These are phyloP conservation scores for Aristolochia californica DNA, from an alignment of 164 flowering plant genomes.

Conservation along the genomic window DNA sequence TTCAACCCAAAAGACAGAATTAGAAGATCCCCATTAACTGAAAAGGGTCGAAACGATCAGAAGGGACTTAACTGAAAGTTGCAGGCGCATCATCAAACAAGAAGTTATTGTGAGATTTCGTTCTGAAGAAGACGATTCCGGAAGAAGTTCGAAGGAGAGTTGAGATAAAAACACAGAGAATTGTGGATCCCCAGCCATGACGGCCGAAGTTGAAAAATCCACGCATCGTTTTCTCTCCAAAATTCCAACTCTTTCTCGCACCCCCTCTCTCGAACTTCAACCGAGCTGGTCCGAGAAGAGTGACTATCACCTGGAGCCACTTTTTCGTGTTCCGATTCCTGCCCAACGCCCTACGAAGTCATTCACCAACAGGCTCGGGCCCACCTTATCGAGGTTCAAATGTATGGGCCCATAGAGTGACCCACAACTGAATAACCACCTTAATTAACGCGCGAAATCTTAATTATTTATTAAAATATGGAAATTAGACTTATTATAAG, in stretches of 20 bases:
- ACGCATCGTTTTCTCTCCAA: no score
- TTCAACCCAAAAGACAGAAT: neutral
- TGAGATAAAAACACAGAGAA: slow-evolving; percentile 3
- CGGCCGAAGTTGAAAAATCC: neutral
- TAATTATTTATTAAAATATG: no score
- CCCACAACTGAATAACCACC: no score
- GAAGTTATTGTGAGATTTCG: slow-evolving; percentile 17
- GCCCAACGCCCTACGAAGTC: no score
- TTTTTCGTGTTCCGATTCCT: no score
- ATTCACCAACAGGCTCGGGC: no score
- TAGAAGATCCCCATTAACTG: neutral
- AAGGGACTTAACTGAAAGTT: slow-evolving; percentile 26
- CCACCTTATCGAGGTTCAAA: no score
- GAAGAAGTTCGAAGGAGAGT: slow-evolving; percentile 9
- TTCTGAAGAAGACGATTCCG: slow-evolving; percentile 20
- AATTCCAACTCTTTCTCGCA: no score
- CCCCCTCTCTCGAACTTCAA: neutral
- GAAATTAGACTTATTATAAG: no score
- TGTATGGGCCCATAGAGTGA: no score
- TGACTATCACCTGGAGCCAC: neutral
- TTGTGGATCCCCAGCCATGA: neutral
- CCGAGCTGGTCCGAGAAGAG: neutral
- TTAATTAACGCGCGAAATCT: no score
- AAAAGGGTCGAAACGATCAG: neutral
- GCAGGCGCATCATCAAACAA: slow-evolving; percentile 40